Evolutionary conservation across 805 yeast genomes (phyloP).

Genomic region (Starmerella khaoyaiensis): DNA sequence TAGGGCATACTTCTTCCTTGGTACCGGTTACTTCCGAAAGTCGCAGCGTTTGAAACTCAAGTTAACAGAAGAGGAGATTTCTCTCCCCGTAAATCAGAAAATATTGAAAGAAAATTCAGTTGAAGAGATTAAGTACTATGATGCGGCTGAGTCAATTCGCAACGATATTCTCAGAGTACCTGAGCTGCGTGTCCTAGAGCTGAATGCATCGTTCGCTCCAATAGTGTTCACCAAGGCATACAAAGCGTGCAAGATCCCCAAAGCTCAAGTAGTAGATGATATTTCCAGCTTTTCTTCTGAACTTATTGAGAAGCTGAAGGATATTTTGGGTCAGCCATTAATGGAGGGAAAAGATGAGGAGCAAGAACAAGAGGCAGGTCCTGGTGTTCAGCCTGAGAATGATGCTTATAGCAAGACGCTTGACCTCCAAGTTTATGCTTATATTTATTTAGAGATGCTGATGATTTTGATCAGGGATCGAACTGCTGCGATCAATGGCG

Average conservation of each 20-base stretch:
- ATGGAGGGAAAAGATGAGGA: constrained; percentile 25
- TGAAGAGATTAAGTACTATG: constrained; percentile 42
- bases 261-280: constrained; percentile 10
- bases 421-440: constrained; percentile 58
- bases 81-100: constrained; percentile 14
- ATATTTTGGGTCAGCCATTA: constrained; percentile 13
- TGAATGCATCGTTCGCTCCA: constrained; percentile 7
- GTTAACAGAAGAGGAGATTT: constrained; percentile 5
- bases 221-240: constrained; percentile 4
- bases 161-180: constrained; percentile 37
- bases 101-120: constrained; percentile 26
- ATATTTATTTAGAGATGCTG: constrained; percentile 26
- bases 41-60: constrained; percentile 18
- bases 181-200: constrained; percentile 22
- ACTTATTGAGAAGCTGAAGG: constrained; percentile 7
- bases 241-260: constrained; percentile 4
- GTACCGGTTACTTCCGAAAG: constrained; percentile 27
- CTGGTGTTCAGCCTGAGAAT: constrained; percentile 41
- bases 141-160: constrained; percentile 50
- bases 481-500: constrained; percentile 32
- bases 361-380: constrained; percentile 39
- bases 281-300: constrained; percentile 11
- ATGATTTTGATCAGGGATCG: constrained; percentile 32
- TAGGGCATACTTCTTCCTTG: constrained; percentile 57
- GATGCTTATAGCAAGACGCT: constrained; percentile 69